Conservation (phyloP, 495 filamentous ascomycete species). For the Penicillium riverlandense region DNA sequence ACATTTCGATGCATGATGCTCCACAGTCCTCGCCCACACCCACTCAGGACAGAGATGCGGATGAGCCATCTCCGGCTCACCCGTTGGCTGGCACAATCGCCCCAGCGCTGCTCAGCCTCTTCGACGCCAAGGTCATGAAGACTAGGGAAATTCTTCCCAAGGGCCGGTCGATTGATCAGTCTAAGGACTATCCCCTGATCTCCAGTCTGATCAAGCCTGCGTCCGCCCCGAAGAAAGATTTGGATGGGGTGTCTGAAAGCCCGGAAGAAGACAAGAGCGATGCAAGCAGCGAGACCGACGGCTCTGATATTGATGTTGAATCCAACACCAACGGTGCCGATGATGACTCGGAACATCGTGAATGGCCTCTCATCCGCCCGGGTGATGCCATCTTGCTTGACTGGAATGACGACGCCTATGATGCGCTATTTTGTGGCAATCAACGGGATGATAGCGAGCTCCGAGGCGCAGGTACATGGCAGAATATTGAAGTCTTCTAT, state of each 20-base stretch:
- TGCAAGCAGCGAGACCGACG: constrained; percentile 6
- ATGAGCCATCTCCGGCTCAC: constrained; percentile 6
- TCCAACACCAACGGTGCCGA: constrained; percentile 3
- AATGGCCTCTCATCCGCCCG: constrained; percentile 54
- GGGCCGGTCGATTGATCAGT: constrained; percentile 53
- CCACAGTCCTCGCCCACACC: constrained; percentile 15
- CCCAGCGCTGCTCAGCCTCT: constrained; percentile 56
- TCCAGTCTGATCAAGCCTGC: constrained; percentile 36
- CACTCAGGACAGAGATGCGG: constrained; percentile 9
- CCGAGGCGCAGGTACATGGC: constrained; percentile 48
- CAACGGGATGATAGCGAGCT: constrained; percentile 31
- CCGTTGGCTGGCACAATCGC: constrained; percentile 42
- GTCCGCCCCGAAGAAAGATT: constrained; percentile 2
- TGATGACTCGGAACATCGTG: constrained; percentile 6
- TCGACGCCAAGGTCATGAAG: constrained; percentile 57
- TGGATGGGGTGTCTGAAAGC: not conserved
- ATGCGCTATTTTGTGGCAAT: constrained; percentile 60
- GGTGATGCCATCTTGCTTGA: constrained; percentile 82
- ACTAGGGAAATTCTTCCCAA: constrained; percentile 50
- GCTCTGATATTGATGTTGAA: constrained; percentile 1
- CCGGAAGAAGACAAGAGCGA: constrained; percentile 12
- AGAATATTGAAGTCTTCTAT: constrained; percentile 39
- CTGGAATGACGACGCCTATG: constrained; percentile 60
- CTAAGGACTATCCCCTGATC: constrained; percentile 49
- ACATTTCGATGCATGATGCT: constrained; percentile 75